Evolutionary conservation across 163 green algal species (phyloP), one percentile per base, ranked within the genome.

Genomic region (Prototheca cutis): DNA sequence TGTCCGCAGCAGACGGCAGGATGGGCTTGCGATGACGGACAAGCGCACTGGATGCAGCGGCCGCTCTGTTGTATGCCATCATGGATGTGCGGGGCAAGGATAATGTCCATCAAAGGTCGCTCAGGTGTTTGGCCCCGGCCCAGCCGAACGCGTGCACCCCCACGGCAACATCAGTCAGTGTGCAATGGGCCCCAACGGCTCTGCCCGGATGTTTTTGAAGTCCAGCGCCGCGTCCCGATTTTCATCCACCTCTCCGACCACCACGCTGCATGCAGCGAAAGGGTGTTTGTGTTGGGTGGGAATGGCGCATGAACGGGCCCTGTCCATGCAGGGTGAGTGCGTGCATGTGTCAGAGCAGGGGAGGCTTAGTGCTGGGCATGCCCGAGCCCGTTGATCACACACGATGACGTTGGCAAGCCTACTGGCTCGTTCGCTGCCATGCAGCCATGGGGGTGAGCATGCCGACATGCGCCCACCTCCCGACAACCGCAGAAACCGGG

Each of bases 211-310:
- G 7, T 57, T 39, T 27, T 54, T 69, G 8, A 93, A 73, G 65
- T 97, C 84, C 27, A 94, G 51, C 0, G 71, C 19, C 0, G 70
- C 58, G 29, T 97, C 88, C 21, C 78, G 36, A 8, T 95, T 88
- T 36, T 95, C 87, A 61, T 97, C 90, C 29, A 96, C 48, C 71
- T 96, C 89, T 0, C 90, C 90, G 24, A 97, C 80, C 5, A 97
- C 75, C n/a, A 89, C 89, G 25, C 88, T 96, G 86, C 58, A 64
- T 0, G 5, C 8, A 36, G 36, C 6, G 18, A 19, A 6, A 25
- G 8, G 67, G 28, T 6, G 32, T 28, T 6, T 19, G 33, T 48
- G 39, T 49, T 23, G 48, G 3, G 25, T 27, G 4, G 24, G 25
- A n/a, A n/a, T n/a, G n/a, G n/a, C n/a, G n/a, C n/a, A n/a, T n/a